Base-by-base conservation (phyloP, 768 basidiomycete genomes). In the Tricholoma bakamatsutake region DNA sequence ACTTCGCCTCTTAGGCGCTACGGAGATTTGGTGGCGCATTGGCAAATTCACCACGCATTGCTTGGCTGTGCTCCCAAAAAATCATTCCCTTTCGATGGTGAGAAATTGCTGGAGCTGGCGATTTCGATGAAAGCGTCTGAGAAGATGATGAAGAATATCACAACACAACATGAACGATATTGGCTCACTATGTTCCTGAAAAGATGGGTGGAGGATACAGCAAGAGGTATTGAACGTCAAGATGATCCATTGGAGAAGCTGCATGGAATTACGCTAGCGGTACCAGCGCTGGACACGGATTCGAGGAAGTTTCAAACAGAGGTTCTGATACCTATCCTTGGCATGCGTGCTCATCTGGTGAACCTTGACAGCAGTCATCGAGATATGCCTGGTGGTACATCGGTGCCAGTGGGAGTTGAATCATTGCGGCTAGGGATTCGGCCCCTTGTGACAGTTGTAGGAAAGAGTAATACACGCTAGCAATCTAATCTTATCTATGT, bases 1-100 rank as follows among this genome's bases (percentile, higher is more conserved):
- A 98, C 97, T 8, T 92, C 88, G 5, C 97, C 97, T 0, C 72
- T 99, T 43, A 81, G 97, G 40, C 83, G 97, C 43, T 97, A 83
- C 68, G 70, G 72, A 34, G 97, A 99, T 69, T 67, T 97, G 54
- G 67, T 94, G 11, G 72, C 75, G 9, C 97, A 98, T 71, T 99
- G 94, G 93, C 95, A 98, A 68, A 83, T 99, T 70, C 95, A 97
- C 65, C 74, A 85, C 50, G 81, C 80, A 5, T 69, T 98, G 10
- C 71, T 88, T 6, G 68, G 74, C 13, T 62, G 68, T 5, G 69
- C 74, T 0, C 53, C 65, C 12, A 54, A 58, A 5, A 17, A 28
- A 39, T 63, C 66, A 1, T 72, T 77, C 3, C 67, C 76, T 3
- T 85, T 88, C 62, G 72, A 73, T 30, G 48, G 61, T 2, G 69